Conservation (phyloP, 306 rosid species). For the Vigna angularis region DNA sequence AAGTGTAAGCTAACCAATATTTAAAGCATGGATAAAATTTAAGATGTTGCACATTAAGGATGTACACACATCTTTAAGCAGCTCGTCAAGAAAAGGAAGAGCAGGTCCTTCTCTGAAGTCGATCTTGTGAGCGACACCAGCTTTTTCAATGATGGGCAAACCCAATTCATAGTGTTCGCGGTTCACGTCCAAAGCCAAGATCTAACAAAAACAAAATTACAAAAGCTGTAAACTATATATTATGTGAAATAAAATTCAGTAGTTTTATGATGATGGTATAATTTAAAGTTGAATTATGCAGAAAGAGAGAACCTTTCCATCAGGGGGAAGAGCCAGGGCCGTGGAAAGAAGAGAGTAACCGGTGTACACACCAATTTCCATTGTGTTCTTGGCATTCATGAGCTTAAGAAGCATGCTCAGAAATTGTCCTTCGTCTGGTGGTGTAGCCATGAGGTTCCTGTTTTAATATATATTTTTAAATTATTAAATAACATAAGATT, state of each 20-base stretch:
- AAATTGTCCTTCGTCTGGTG: conserved; percentile 89
- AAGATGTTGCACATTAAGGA: neutral
- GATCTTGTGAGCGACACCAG: conserved; percentile 85
- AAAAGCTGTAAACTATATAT: neutral
- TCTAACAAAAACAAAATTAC: conserved; percentile 45
- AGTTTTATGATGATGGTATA: neutral
- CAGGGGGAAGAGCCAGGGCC: conserved; percentile 83
- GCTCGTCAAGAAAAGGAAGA: conserved; percentile 71
- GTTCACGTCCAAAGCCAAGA: conserved; percentile 84
- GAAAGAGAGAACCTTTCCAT: conserved; percentile 67
- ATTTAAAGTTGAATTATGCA: neutral
- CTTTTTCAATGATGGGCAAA: conserved; percentile 71
- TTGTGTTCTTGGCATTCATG: conserved; percentile 80
- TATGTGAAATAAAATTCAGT: neutral
- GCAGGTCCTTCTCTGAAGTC: conserved; percentile 93
- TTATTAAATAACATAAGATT: too few species aligned
- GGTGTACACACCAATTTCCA: conserved; percentile 93
- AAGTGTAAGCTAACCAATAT: too few species aligned
- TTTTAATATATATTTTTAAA: neutral
- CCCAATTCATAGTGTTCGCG: conserved; percentile 84
- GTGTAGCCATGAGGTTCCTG: conserved; percentile 85
- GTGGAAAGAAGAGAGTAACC: conserved; percentile 92
- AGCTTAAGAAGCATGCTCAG: conserved; percentile 78
- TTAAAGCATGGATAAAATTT: too few species aligned
- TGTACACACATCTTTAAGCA: conserved; percentile 65